Base-by-base conservation (phyloP, 169 alveolate species). In the Hepatocystis sp. region DNA sequence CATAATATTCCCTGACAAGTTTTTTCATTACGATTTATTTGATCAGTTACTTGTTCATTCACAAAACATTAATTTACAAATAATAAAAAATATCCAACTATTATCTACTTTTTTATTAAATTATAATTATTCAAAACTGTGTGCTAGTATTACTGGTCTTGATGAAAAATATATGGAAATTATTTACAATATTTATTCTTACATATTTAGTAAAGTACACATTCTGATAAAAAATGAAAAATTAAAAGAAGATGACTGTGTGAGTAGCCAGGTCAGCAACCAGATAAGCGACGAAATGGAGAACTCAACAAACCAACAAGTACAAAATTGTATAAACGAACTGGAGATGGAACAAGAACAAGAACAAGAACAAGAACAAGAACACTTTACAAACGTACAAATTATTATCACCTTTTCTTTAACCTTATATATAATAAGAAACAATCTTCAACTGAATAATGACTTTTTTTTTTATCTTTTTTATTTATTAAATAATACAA, bases 141-240 rank as follows among this genome's bases (percentile, higher is more conserved):
- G 44, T 23, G 28, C 36, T 21, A 34, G 27, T n/a, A n/a, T n/a
- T n/a, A n/a, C n/a, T 25, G 55, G 30, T 30, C 56, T 36, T 21
- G 28, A 76, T 52, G 88, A 76, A 8, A 58, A 56, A n/a, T 76
- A 58, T 76, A 42, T 76, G 28, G 66, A 76, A 60, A 8, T 76
- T 28, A 23, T 76, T 10, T 76, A 56, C 39, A 63, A 76, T 44
- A 47, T 76, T 64, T 60, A 76, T 17, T 76, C 65, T 3, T 56
- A 76, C 44, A 15, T 58, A 15, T 27, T 30, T 27, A 58, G 19
- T 4, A 40, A 19, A 15, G 15, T 58, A 15, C 40, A 58, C 2
- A 56, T 5, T 13, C 32, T 76, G 42, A 8, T 58, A 58, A 32
- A 49, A 25, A 56, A 71, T 40, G 28, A 39, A 23, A 32, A 27